These are phyloP conservation scores for Pseudonectria foliicola DNA, from an alignment of 2,329 filamentous ascomycete genomes.

Conservation along the genomic window DNA sequence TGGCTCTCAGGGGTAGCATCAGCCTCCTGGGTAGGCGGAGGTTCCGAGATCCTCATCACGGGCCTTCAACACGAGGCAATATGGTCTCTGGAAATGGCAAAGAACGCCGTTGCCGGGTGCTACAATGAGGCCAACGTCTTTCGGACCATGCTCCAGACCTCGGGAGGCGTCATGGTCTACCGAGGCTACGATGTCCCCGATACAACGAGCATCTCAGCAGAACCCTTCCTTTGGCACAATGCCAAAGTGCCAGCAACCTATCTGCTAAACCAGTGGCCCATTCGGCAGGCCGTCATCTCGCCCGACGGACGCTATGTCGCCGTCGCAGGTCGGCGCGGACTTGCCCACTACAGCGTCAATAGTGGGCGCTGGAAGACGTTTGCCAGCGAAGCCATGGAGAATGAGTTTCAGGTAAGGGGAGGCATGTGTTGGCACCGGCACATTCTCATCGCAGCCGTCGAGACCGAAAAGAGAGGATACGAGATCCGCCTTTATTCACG, in stretches of 20 bases:
- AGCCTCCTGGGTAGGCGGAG: slow-evolving; percentile 81
- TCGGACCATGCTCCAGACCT: slow-evolving; percentile 81
- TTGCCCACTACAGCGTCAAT: slow-evolving; percentile 92
- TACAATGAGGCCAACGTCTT: slow-evolving; percentile 89
- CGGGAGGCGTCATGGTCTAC: slow-evolving; percentile 84
- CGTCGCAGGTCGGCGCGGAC: slow-evolving; percentile 83
- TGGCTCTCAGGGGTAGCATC: slow-evolving; percentile 77
- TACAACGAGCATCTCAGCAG: slow-evolving; percentile 82
- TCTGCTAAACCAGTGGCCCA: slow-evolving; percentile 87
- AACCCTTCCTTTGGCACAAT: slow-evolving; percentile 92
- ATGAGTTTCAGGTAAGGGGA: slow-evolving; percentile 84
- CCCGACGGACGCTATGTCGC: slow-evolving; percentile 90
- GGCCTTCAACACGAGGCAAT: slow-evolving; percentile 66
- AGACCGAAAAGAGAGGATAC: slow-evolving; percentile 65
- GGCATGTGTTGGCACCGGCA: slow-evolving; percentile 99
- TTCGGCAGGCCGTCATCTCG: slow-evolving; percentile 79
- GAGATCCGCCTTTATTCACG: slow-evolving; percentile 90
- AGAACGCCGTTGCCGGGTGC: slow-evolving; percentile 86
- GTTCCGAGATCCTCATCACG: slow-evolving; percentile 75
- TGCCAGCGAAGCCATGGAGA: slow-evolving; percentile 70
- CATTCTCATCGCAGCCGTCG: slow-evolving; percentile 87
- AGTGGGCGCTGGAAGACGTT: slow-evolving; percentile 97
- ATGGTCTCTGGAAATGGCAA: slow-evolving; percentile 86
- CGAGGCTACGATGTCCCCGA: slow-evolving; percentile 88
- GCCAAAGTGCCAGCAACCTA: slow-evolving; percentile 79